A percentile compares a stretch with the other conserved stretches of the same genome.
Conservation (phyloP, 148 eudicot genomes). For the Vaccinium darrowii region DNA sequence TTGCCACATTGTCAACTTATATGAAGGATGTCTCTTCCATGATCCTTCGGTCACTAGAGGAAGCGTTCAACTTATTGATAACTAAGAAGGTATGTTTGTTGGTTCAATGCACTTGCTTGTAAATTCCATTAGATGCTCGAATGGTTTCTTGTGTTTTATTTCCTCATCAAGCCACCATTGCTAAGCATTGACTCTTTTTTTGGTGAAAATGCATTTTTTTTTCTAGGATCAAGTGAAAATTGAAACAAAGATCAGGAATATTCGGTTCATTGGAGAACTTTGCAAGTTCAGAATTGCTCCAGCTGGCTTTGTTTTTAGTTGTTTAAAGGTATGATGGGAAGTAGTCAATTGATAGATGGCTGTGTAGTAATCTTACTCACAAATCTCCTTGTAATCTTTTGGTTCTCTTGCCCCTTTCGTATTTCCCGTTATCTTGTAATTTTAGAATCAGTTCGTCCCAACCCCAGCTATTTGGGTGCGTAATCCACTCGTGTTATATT, state of each 20-base stretch:
- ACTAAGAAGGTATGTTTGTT: constrained; percentile 72
- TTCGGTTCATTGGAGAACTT: constrained; percentile 93
- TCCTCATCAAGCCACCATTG: not conserved
- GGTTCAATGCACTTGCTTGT: constrained; percentile 14
- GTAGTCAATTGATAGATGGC: not conserved
- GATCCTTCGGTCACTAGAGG: constrained; percentile 88
- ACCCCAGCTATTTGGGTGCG: not conserved
- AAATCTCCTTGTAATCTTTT: not conserved
- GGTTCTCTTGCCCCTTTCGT: not conserved
- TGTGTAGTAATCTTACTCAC: not conserved
- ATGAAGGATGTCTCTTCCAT: constrained; percentile 83
- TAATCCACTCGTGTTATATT: not conserved
- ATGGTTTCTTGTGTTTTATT: not conserved
- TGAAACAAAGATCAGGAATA: constrained; percentile 90
- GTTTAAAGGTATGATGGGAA: constrained; percentile 65
- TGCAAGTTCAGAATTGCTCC: constrained; percentile 93
- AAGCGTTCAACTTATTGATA: constrained; percentile 76
- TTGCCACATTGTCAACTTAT: constrained; percentile 89
- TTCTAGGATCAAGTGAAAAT: constrained; percentile 94
- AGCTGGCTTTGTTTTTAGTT: constrained; percentile 74
- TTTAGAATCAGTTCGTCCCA: too few species aligned
- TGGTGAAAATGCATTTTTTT: not conserved
- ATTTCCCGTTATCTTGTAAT: not conserved
- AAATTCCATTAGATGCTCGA: not conserved
- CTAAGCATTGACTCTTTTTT: not conserved